phyloP scores from a whole-genome alignment of 176 grass and related monocot species.

The Avena insularis region DNA sequence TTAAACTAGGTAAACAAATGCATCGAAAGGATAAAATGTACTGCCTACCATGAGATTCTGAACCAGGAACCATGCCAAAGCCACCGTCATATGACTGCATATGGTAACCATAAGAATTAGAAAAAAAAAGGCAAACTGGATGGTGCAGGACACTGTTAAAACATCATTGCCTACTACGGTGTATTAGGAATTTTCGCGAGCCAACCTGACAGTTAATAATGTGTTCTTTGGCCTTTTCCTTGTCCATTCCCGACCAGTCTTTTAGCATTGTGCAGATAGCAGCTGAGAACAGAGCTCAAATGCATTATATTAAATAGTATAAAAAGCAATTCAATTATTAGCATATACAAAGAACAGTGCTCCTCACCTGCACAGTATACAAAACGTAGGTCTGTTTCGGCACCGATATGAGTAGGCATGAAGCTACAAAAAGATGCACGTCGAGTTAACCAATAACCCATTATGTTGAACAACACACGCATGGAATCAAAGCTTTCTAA shows the following conservation, averaged over 20 bases:
- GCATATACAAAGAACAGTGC: constrained; percentile 27
- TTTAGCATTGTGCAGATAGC: constrained; percentile 87
- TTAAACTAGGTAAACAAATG: neutral
- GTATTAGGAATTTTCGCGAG: neutral
- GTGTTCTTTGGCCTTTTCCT: constrained; percentile 80
- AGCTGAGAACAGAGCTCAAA: constrained; percentile 63
- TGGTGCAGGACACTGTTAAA: neutral
- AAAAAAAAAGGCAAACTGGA: neutral
- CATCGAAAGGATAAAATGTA: constrained; percentile 28
- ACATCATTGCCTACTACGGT: neutral
- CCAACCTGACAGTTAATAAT: constrained; percentile 85
- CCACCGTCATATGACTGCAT: constrained; percentile 98
- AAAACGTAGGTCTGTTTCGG: constrained; percentile 91
- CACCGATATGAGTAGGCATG: constrained; percentile 89
- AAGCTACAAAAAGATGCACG: constrained; percentile 64
- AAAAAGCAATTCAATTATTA: neutral
- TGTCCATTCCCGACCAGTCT: constrained; percentile 91
- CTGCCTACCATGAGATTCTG: constrained; percentile 94
- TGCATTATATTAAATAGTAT: constrained; percentile 14
- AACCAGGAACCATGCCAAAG: constrained; percentile 90
- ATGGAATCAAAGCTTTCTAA: constrained; percentile 31
- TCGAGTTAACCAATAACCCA: constrained; percentile 21
- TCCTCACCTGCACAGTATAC: constrained; percentile 92
- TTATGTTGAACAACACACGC: constrained; percentile 18
- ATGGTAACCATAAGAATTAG: constrained; percentile 51